A percentile compares a stretch with the other conserved stretches of the same genome.
phyloP scores from a whole-genome alignment of 1,284 basidiomycete species.

The Filobasidium uniguttulatum region DNA sequence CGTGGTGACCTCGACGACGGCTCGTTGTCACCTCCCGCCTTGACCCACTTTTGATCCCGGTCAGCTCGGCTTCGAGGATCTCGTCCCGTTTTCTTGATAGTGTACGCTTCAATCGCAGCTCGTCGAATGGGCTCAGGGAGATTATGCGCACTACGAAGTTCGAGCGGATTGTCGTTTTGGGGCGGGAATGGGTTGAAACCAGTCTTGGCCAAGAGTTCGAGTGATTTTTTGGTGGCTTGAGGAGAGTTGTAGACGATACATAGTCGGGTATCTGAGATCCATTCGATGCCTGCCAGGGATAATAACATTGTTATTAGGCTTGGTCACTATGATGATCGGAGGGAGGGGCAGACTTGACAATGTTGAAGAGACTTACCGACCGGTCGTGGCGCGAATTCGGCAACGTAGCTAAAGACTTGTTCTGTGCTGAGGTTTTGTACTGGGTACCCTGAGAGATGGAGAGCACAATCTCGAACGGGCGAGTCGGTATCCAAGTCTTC shows the following conservation, averaged over 20 bases:
- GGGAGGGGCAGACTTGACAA: background rate
- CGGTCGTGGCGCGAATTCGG: slow-evolving; percentile 11
- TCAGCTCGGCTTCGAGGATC: background rate
- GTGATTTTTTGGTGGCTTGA: slow-evolving; percentile 3
- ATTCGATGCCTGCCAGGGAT: slow-evolving; percentile 9
- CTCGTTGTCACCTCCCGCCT: background rate
- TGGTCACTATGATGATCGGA: background rate
- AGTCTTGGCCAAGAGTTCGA: slow-evolving; percentile 12
- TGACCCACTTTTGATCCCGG: background rate
- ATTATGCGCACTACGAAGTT: slow-evolving; percentile 7
- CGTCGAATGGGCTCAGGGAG: slow-evolving; percentile 3
- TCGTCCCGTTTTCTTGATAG: no score
- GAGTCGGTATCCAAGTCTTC: slow-evolving; percentile 5
- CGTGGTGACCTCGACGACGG: background rate
- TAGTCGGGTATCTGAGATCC: slow-evolving; percentile 14
- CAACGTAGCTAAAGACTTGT: slow-evolving; percentile 14
- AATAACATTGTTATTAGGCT: background rate
- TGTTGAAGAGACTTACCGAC: slow-evolving; percentile 10
- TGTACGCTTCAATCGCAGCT: background rate
- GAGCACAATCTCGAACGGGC: slow-evolving; percentile 11
- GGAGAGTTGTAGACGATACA: slow-evolving; percentile 10
- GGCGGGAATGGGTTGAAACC: slow-evolving; percentile 12
- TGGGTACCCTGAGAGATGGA: slow-evolving; percentile 12
- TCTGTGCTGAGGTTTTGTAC: slow-evolving; percentile 12
- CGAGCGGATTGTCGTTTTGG: slow-evolving; percentile 11